These are phyloP conservation scores for Onygenales sp. DNA, from an alignment of 2,329 filamentous ascomycete species.

Conservation along the genomic window DNA sequence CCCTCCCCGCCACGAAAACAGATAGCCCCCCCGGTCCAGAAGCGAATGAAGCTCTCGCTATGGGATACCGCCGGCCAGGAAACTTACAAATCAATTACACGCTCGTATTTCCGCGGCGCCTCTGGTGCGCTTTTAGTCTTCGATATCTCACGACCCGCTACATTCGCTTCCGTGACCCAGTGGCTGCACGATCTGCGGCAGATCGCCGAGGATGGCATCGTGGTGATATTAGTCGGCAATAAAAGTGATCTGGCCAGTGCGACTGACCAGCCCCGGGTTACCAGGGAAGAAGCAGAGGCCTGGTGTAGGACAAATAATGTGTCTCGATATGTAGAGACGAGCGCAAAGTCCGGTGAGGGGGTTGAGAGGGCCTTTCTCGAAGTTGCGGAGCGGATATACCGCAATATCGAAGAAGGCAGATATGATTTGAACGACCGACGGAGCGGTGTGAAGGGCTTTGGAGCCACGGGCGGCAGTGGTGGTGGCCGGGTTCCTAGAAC, in stretches of 20 bases:
- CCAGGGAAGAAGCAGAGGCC: constrained; percentile 70
- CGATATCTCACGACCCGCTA: constrained; percentile 77
- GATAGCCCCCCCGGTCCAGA: constrained; percentile 33
- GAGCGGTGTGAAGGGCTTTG: constrained; percentile 71
- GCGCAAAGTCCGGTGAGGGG: constrained; percentile 87
- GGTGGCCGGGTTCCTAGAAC: constrained; percentile 26
- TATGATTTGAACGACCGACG: constrained; percentile 91
- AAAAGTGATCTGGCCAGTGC: constrained; percentile 69
- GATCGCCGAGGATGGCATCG: constrained; percentile 91
- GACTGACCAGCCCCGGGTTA: constrained; percentile 44
- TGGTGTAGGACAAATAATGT: constrained; percentile 84
- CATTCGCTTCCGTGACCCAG: constrained; percentile 78
- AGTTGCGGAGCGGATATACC: constrained; percentile 89
- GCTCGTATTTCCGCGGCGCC: constrained; percentile 84
- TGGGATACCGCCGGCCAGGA: constrained; percentile 98
- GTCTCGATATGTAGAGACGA: constrained; percentile 90
- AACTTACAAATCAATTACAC: constrained; percentile 92
- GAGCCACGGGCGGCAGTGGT: constrained; percentile 27
- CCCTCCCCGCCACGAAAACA: constrained; percentile 27
- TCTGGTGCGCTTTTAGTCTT: constrained; percentile 78
- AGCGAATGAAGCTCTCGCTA: constrained; percentile 86
- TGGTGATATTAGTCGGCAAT: constrained; percentile 90
- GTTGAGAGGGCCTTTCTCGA: constrained; percentile 90
- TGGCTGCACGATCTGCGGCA: constrained; percentile 92
- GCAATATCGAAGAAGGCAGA: constrained; percentile 89